phyloP scores from a whole-genome alignment of 129 eudicot genomes.

The Chrysanthemum makinoi region DNA sequence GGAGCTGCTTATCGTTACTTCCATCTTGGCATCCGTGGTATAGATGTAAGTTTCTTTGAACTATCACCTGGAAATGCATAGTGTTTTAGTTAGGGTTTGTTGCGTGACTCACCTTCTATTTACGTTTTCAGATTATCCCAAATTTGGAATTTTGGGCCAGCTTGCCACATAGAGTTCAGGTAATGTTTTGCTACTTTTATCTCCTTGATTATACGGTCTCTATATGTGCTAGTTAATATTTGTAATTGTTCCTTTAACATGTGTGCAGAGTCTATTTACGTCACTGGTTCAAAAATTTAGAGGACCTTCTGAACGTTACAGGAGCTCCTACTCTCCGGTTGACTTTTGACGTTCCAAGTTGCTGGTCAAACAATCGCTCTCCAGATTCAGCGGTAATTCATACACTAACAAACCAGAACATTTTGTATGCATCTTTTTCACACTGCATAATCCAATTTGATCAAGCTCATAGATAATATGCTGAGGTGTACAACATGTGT shows the following conservation, averaged over 20 bases:
- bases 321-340: conserved; percentile 92
- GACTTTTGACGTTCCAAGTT: conserved; percentile 52
- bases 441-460: conserved; percentile 7
- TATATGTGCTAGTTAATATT: neutral
- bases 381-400: conserved; percentile 16
- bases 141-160: conserved; percentile 89
- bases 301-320: conserved; percentile 73
- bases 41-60: conserved; percentile 59
- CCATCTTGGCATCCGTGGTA: conserved; percentile 66
- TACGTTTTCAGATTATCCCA: conserved; percentile 64
- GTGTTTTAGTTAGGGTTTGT: conserved; percentile 1
- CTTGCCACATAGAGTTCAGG: conserved; percentile 83
- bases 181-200: conserved; percentile 19
- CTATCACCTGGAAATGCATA: neutral
- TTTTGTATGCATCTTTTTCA: conserved; percentile 19
- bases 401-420: conserved; percentile 10
- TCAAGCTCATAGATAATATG: conserved; percentile 15
- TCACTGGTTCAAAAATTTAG: conserved; percentile 64
- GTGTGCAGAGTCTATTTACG: conserved; percentile 59
- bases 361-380: conserved; percentile 8
- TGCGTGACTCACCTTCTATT: neutral
- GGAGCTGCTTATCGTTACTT: conserved; percentile 74
- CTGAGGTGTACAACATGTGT: conserved; percentile 27
- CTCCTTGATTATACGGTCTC: conserved; percentile 6
- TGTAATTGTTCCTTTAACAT: neutral